Evolutionary conservation across 306 rosid species (phyloP), one percentile per base, ranked within the genome.

Genomic region (Lotus japonicus): DNA sequence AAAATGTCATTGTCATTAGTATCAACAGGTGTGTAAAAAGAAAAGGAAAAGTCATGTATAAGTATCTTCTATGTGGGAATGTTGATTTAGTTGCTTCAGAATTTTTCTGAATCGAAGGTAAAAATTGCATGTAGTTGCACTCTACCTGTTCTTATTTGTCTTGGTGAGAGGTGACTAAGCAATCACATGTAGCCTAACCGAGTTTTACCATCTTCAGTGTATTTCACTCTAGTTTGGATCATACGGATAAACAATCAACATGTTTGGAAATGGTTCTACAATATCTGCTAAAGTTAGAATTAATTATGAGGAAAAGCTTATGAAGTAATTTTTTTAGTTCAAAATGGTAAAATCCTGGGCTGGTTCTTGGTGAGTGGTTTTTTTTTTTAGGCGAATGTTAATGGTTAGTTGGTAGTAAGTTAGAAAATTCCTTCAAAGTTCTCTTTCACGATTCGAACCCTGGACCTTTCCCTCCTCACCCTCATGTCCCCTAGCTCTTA

Each of bases 11-110:
- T 66, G 69, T 52, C 44, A 26, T 64, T 82, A 77, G 77, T 75
- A 86, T 83, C 79, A 69, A 87, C 84, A 82, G 83, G 72, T 75
- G 67, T 72, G 81, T 84, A 80, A 67, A 89, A 83, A 80, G 63
- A 77, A 66, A 68, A 64, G 72, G 77, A 49, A 70, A 81, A 81
- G 76, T 61, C 67, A 78, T 67, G 89, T 89, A 74, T 67, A 83
- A 81, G 85, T 76, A 38, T 77, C 46, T 33, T 68, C 57, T 71
- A 76, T 65, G 68, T 74, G 61, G 55, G 59, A 56, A 70, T 71
- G 70, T 44, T 74, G 66, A 64, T 66, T 58, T 74, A 58, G 54
- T 74, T 64, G 65, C 70, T 79, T 74, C 61, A 60, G 60, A 59
- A 68, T 14, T 14, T 0, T 56, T 67, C 79, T 77, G 80, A 71